Evolutionary conservation across 2,329 filamentous ascomycete species (phyloP), one percentile per base, ranked within the genome.

Genomic region (Diplodia sapinea): DNA sequence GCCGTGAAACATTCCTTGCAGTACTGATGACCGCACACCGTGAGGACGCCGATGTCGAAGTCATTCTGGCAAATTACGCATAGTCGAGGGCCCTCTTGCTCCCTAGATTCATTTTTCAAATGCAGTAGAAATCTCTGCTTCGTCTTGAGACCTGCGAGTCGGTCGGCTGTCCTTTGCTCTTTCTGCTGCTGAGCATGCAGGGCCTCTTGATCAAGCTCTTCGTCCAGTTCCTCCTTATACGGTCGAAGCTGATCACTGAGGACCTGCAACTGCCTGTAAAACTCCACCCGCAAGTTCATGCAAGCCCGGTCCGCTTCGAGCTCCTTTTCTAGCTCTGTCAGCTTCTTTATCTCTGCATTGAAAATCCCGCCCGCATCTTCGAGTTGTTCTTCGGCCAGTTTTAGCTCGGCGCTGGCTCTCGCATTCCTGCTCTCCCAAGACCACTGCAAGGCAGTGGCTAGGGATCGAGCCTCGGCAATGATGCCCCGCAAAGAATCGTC

Each of bases 1-100:
- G 88, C 72, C 47, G 84, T 83, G 72, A 98, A 89, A 77, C 95
- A 98, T 33, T 92, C 91, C 73, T 92, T 93, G 81, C 94, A 97
- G 76, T 93, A 98, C 70, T 93, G 88, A 75, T 99, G 95, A 0
- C 94, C 94, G 76, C 95, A 98, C 1, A 93, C 86, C 0, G 94
- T 97, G 69, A 94, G 82, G 64, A 91, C 87, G 65, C 94, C 94
- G n/a, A 88, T 82, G 68, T 90, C 88, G 73, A 97, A 96, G 0
- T 83, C 75, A 12, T 86, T 85, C 74, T 91, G 89, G 76, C 95
- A 99, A 72, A 99, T 97, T 66, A 96, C 87, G 76, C 95, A 99
- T 62, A 91, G 88, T 36, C 88, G 86, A 7, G 73, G 73, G 8
- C 73, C 73, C 4, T 88, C 83, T 68, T 74, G 78, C 40, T 89